These are phyloP conservation scores for Piper longum DNA, from an alignment of 164 flowering plant species.

Conservation along the genomic window DNA sequence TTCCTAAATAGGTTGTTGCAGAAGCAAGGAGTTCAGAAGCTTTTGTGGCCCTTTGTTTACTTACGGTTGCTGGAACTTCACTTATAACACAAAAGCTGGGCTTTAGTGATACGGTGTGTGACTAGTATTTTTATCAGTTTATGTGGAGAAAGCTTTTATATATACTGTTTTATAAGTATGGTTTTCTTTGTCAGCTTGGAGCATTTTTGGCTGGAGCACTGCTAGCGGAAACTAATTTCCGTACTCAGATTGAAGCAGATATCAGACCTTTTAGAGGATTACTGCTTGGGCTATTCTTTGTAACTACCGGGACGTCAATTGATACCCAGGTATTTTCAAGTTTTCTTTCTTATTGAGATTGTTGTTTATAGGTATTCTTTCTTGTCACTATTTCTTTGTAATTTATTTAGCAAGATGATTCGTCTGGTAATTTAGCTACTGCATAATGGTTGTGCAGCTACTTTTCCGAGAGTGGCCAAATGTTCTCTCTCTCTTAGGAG, in stretches of 20 bases:
- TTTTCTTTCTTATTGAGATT: background rate
- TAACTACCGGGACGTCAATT: slow-evolving; percentile 93
- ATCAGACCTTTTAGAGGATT: slow-evolving; percentile 94
- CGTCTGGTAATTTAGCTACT: no score
- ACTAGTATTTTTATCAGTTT: background rate
- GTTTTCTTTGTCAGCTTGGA: slow-evolving; percentile 62
- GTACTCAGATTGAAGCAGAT: slow-evolving; percentile 99
- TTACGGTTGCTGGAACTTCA: slow-evolving; percentile 94
- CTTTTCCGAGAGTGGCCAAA: slow-evolving; percentile 97
- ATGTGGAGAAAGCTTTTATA: background rate
- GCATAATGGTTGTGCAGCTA: slow-evolving; percentile 36
- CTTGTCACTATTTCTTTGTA: no score
- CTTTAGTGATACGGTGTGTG: slow-evolving; percentile 88
- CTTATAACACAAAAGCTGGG: slow-evolving; percentile 87
- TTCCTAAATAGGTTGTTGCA: slow-evolving; percentile 64
- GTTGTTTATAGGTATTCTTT: no score
- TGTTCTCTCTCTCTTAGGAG: slow-evolving; percentile 79
- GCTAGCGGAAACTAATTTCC: slow-evolving; percentile 92
- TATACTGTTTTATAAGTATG: background rate
- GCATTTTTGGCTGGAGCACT: slow-evolving; percentile 97
- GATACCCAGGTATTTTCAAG: slow-evolving; percentile 59
- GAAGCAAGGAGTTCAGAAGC: slow-evolving; percentile 97
- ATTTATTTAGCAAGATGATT: no score
- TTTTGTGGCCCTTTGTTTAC: slow-evolving; percentile 90
- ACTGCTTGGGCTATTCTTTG: slow-evolving; percentile 91